Evolutionary conservation across 257 asterid species (phyloP), one percentile per base, ranked within the genome.

Genomic region (Fraxinus americana): DNA sequence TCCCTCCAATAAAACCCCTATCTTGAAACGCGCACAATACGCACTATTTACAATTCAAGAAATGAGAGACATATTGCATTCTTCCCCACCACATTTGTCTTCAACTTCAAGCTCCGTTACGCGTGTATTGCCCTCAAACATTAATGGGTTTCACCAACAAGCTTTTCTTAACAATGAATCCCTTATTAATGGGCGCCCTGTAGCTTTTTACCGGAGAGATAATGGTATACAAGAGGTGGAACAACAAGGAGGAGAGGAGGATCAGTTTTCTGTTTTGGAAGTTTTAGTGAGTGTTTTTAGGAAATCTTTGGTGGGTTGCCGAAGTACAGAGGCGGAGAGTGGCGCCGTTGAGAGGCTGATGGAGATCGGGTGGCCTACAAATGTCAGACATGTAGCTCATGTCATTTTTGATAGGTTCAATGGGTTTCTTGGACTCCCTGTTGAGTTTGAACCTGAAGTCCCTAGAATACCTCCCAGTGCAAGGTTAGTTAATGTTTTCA

Each of bases 381-480:
- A 89, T 84, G 93, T 89, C 6, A 83, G 89, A 69, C 93, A 89
- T 83, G 90, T 89, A 67, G 87, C 91, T 72, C 93, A 89, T 78
- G 93, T 89, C 48, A 89, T 91, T 21, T 89, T 89, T 73, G 93
- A 89, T 80, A 75, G 91, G 1, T 87, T 89, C 83, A 79, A 87
- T 82, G 93, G 93, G 16, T 89, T 89, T 76, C 88, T 89, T 74
- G 93, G 93, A 23, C 89, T 89, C 23, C 93, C 93, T 72, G 90
- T 84, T 80, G 93, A 89, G 83, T 87, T 89, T 79, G 93, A 89
- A 82, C 93, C 93, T 23, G 90, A 89, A 75, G 89, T 89, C 38
- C 91, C 93, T 43, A 81, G 91, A 73, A 89, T 85, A 78, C 88
- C 93, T 23, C 93, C 90, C 4, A 89, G 93, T 84, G 93, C 93